A percentile compares a stretch with the other conserved stretches of the same genome.
phyloP scores from a whole-genome alignment of 2,329 filamentous ascomycete species.

The Aspergillus sp. region DNA sequence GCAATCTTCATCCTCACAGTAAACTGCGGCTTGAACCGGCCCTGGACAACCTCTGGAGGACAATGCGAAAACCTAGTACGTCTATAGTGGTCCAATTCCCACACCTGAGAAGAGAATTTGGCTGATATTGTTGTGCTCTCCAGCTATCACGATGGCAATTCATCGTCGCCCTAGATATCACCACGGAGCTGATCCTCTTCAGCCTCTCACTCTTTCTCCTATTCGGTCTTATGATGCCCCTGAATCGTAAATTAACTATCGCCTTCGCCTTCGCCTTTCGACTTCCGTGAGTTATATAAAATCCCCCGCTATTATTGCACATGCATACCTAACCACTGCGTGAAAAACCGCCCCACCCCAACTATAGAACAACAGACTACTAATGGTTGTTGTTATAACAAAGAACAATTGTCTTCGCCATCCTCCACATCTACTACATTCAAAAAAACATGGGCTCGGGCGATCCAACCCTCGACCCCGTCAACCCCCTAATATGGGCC shows the following conservation, averaged over 20 bases:
- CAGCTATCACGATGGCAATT: conserved; percentile 36
- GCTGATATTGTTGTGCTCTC: neutral
- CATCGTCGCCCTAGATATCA: conserved; percentile 36
- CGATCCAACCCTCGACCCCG: conserved; percentile 37
- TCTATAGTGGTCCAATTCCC: neutral
- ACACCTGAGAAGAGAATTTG: neutral
- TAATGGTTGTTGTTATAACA: neutral
- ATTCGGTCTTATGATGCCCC: conserved; percentile 32
- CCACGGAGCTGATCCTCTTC: conserved; percentile 36
- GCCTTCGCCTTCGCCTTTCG: conserved; percentile 36
- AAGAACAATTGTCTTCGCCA: conserved; percentile 33
- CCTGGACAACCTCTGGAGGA: conserved; percentile 32
- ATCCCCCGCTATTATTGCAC: neutral
- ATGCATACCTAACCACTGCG: neutral
- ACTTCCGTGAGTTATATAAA: conserved; percentile 32
- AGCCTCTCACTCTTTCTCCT: conserved; percentile 30
- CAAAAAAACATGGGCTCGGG: conserved; percentile 27
- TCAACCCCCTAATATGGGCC: conserved; percentile 36
- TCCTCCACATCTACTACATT: conserved; percentile 37
- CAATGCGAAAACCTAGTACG: conserved; percentile 29
- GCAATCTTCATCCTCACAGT: conserved; percentile 43
- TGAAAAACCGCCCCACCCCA: neutral
- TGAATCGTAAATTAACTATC: conserved; percentile 33
- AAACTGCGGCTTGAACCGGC: conserved; percentile 40
- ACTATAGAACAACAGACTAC: neutral